Evolutionary conservation across 73 alveolate species (phyloP).

Genomic region (Paramecium caudatum): DNA sequence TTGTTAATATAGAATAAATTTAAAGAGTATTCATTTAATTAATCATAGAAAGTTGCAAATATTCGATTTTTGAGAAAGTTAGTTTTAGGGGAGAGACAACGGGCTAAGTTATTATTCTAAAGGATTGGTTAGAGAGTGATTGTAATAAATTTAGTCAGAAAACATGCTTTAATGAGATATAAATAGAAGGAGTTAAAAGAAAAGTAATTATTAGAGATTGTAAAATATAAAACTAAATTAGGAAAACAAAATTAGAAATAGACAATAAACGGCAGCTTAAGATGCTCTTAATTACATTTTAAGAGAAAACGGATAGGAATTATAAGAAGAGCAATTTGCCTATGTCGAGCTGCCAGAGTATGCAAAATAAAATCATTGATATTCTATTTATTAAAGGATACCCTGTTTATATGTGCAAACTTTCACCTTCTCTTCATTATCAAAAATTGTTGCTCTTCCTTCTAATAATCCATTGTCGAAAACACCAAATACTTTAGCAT

Average conservation of each 20-base stretch:
- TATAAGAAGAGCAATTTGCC: not conserved
- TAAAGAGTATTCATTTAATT: conserved; percentile 8
- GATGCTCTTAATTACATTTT: conserved; percentile 45
- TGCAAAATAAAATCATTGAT: conserved; percentile 42
- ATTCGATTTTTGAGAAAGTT: not conserved
- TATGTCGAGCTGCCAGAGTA: not conserved
- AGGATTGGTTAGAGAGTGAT: not conserved
- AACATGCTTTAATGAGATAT: not conserved
- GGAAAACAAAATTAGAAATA: conserved; percentile 16
- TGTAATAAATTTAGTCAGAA: conserved; percentile 34
- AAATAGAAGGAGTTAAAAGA: not conserved
- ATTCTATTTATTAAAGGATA: conserved; percentile 28
- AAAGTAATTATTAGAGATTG: not conserved
- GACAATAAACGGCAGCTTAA: conserved; percentile 55
- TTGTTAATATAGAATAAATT: conserved; percentile 35
- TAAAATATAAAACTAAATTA: not conserved
- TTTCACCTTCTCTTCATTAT: not conserved
- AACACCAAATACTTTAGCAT: conserved; percentile 35
- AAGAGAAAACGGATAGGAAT: not conserved
- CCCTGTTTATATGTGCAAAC: conserved; percentile 2
- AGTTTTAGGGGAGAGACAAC: not conserved
- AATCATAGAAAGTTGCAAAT: conserved; percentile 10
- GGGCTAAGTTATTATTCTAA: conserved; percentile 2
- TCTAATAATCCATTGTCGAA: not conserved
- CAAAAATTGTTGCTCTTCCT: conserved; percentile 47